These are phyloP conservation scores for Septoria linicola DNA, from an alignment of 2,329 filamentous ascomycete genomes.

Conservation along the genomic window DNA sequence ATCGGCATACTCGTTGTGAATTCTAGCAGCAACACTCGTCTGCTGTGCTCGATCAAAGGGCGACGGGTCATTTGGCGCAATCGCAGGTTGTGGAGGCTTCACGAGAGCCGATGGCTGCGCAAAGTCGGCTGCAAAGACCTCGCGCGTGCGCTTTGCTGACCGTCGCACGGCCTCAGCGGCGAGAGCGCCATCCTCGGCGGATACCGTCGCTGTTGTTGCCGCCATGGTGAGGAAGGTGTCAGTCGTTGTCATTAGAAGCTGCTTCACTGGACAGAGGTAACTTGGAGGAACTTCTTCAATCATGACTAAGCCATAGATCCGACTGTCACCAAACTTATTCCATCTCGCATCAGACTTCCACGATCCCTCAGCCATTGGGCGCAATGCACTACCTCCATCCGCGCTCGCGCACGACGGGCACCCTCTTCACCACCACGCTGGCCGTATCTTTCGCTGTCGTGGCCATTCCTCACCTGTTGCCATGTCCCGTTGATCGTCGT, in stretches of 20 bases:
- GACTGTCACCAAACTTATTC: too few species aligned
- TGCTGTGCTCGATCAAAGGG: conserved; percentile 46
- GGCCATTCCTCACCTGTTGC: conserved; percentile 81
- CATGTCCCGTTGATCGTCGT: conserved; percentile 77
- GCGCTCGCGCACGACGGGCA: conserved; percentile 86
- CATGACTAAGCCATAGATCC: too few species aligned
- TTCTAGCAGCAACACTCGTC: conserved; percentile 56
- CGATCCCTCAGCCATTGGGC: neutral
- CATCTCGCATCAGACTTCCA: too few species aligned
- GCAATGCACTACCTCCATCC: conserved; percentile 74
- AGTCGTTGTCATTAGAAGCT: too few species aligned
- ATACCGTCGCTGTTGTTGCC: conserved; percentile 6
- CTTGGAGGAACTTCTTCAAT: neutral
- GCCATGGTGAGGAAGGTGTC: neutral
- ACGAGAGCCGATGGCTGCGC: conserved; percentile 45
- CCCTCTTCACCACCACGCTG: conserved; percentile 91
- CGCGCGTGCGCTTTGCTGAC: conserved; percentile 55
- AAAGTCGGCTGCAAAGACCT: conserved; percentile 55
- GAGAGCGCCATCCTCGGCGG: conserved; percentile 25
- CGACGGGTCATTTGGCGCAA: conserved; percentile 48
- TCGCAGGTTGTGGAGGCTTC: conserved; percentile 42
- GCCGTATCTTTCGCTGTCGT: conserved; percentile 90
- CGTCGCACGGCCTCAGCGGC: conserved; percentile 40
- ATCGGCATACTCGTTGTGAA: conserved; percentile 72
- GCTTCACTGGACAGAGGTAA: too few species aligned